These are phyloP conservation scores for Periconia macrospinosa DNA, from an alignment of 2,329 filamentous ascomycete genomes.

Conservation along the genomic window DNA sequence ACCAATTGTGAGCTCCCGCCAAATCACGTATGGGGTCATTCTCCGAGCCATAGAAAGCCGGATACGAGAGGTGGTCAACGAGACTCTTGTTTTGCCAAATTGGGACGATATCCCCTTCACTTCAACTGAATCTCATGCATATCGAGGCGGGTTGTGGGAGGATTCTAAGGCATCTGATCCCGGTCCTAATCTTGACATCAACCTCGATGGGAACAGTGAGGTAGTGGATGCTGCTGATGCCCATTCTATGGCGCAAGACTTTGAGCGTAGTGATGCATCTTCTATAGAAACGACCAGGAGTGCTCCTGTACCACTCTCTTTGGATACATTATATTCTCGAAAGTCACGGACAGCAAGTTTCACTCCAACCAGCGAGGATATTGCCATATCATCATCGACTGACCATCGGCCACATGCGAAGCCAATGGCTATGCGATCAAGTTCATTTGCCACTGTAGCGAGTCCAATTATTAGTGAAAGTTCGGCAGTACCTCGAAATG, in stretches of 20 bases:
- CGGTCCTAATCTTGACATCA: background rate
- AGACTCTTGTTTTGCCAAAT: slow-evolving; percentile 88
- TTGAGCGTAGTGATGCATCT: background rate
- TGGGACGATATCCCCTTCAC: slow-evolving; percentile 97
- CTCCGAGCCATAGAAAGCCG: slow-evolving; percentile 90
- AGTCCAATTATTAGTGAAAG: slow-evolving; percentile 70
- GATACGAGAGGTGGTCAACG: slow-evolving; percentile 90
- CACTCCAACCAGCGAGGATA: slow-evolving; percentile 18
- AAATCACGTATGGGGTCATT: slow-evolving; percentile 93
- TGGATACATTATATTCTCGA: slow-evolving; percentile 23
- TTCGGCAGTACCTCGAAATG: slow-evolving; percentile 52
- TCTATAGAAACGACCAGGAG: slow-evolving; percentile 19
- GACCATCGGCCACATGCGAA: slow-evolving; percentile 28
- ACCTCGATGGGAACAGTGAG: background rate
- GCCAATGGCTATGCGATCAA: slow-evolving; percentile 61
- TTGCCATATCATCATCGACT: slow-evolving; percentile 26
- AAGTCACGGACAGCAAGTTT: slow-evolving; percentile 23
- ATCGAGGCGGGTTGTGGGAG: slow-evolving; percentile 73
- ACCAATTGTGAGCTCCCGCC: slow-evolving; percentile 89
- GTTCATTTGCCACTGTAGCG: slow-evolving; percentile 64
- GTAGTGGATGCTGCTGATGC: background rate
- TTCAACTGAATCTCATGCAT: slow-evolving; percentile 73
- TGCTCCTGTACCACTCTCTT: slow-evolving; percentile 15
- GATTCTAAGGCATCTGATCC: background rate
- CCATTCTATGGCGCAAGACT: background rate